Percentiles rank a stretch among this genome's conserved stretches.
Conservation (phyloP, 2,329 filamentous ascomycete species). For the Plectosphaerella cucumerina region DNA sequence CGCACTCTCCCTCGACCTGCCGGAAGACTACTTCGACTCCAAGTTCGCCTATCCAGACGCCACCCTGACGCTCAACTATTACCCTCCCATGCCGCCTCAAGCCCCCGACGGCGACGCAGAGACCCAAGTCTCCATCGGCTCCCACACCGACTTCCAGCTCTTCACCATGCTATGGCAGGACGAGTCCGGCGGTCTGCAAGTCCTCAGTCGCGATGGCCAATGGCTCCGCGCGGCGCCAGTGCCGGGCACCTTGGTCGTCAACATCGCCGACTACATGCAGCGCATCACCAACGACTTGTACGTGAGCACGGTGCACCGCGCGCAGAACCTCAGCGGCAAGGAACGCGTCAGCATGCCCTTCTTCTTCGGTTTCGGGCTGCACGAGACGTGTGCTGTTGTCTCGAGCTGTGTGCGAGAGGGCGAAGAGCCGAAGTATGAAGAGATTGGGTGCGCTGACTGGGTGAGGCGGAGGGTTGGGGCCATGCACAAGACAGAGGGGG, state of each 20-base stretch:
- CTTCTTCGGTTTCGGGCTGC: conserved; percentile 37
- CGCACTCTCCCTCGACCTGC: conserved; percentile 48
- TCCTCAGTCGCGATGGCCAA: conserved; percentile 30
- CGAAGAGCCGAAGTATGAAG: conserved; percentile 29
- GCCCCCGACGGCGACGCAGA: not conserved
- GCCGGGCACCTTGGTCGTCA: conserved; percentile 42
- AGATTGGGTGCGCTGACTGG: conserved; percentile 35
- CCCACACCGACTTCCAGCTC: conserved; percentile 49
- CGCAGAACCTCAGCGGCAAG: conserved; percentile 32
- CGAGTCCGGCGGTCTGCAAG: conserved; percentile 35
- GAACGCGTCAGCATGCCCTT: conserved; percentile 41
- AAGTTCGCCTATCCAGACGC: conserved; percentile 48
- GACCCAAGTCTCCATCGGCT: conserved; percentile 35
- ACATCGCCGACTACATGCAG: conserved; percentile 47
- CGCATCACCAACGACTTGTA: conserved; percentile 46
- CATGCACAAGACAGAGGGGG: conserved; percentile 23
- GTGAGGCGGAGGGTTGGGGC: conserved; percentile 25
- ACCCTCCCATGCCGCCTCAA: conserved; percentile 20
- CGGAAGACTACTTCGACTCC: conserved; percentile 51
- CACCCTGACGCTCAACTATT: conserved; percentile 35
- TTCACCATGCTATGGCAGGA: conserved; percentile 46
- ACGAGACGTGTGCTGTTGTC: conserved; percentile 36
- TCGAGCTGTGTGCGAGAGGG: conserved; percentile 29
- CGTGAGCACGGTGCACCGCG: conserved; percentile 44
- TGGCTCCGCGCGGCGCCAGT: conserved; percentile 39